These are phyloP conservation scores for Exserohilum turcica DNA, from an alignment of 2,329 filamentous ascomycete species.

Conservation along the genomic window DNA sequence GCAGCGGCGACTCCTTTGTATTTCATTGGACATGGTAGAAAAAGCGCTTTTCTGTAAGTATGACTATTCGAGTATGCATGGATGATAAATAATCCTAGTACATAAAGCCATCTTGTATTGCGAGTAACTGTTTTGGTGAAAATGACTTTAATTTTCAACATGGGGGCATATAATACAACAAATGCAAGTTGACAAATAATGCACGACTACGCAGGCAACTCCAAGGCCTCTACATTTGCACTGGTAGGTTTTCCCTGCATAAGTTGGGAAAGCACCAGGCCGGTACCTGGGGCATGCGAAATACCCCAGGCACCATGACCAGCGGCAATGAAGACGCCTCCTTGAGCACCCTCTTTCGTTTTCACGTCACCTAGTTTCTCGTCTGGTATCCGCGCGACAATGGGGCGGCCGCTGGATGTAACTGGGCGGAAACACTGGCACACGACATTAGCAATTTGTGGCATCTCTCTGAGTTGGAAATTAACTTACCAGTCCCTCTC, in stretches of 20 bases:
- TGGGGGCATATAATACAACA: too few species aligned
- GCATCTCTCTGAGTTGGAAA: neutral
- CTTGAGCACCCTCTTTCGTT: constrained; percentile 52
- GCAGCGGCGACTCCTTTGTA: too few species aligned
- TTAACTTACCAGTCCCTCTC: constrained; percentile 60
- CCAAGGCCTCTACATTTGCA: constrained; percentile 63
- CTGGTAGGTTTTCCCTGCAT: constrained; percentile 63
- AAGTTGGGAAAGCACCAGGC: constrained; percentile 72
- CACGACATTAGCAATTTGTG: constrained; percentile 10
- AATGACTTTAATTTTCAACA: too few species aligned
- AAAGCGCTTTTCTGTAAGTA: too few species aligned
- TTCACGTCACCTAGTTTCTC: constrained; percentile 58
- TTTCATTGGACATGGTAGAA: too few species aligned
- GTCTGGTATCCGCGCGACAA: constrained; percentile 65
- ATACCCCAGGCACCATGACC: constrained; percentile 79
- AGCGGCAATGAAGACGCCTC: constrained; percentile 72
- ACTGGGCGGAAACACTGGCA: constrained; percentile 71
- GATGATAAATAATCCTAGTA: too few species aligned
- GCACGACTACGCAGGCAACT: constrained; percentile 22
- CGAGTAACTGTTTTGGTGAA: too few species aligned
- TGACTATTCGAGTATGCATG: too few species aligned
- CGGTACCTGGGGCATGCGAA: constrained; percentile 65
- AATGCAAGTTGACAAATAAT: neutral
- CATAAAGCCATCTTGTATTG: too few species aligned
- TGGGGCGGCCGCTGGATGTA: constrained; percentile 66